phyloP scores from a whole-genome alignment of 495 filamentous ascomycete genomes.

The Xylaria curta region DNA sequence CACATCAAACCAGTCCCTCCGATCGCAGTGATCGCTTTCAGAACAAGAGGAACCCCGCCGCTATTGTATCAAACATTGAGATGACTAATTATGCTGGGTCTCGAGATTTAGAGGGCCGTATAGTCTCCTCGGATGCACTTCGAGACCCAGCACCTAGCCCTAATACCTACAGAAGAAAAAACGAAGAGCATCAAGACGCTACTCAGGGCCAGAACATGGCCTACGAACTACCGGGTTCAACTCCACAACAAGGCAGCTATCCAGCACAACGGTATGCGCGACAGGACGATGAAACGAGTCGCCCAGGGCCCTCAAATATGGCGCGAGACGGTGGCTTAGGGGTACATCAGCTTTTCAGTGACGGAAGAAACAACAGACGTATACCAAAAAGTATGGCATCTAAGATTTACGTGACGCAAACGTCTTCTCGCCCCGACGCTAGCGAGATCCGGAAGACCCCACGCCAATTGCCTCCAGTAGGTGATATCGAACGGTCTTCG shows the following conservation, averaged over 20 bases:
- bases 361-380: neutral
- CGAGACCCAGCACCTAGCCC: constrained; percentile 14
- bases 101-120: neutral
- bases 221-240: neutral
- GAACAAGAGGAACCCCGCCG: neutral
- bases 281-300: neutral
- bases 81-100: neutral
- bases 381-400: neutral
- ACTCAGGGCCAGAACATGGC: neutral
- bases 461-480: neutral
- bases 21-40: neutral
- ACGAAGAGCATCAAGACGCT: neutral
- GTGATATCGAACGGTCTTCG: neutral
- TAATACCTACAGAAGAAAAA: neutral
- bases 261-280: neutral
- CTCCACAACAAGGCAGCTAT: neutral
- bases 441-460: neutral
- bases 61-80: neutral
- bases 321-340: neutral
- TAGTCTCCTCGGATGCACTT: neutral
- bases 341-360: neutral
- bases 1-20: constrained; percentile 14
- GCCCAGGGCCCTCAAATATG: neutral
- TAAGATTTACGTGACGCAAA: neutral
- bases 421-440: neutral